Conservation (phyloP, 176 grass and related monocot genomes). For the Oryza glaberrima region DNA sequence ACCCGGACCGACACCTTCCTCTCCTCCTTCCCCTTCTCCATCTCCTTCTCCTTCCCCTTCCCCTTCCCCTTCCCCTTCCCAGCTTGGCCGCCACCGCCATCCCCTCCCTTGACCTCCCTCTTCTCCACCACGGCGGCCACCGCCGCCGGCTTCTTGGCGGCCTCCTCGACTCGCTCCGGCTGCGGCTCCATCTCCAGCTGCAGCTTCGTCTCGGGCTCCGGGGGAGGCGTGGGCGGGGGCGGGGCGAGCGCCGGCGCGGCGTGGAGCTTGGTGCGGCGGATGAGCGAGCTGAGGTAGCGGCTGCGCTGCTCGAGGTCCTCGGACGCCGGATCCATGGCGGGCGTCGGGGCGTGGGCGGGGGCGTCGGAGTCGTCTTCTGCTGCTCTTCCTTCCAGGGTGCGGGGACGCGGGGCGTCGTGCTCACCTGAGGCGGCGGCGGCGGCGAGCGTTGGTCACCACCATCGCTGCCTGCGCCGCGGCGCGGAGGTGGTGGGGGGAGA, state of each 20-base stretch:
- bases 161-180: not conserved
- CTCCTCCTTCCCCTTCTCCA: slow-evolving; percentile 19
- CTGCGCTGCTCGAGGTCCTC: slow-evolving; percentile 92
- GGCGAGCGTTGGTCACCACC: slow-evolving; percentile 27
- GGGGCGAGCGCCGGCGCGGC: slow-evolving; percentile 30
- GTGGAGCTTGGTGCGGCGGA: slow-evolving; percentile 73
- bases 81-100: not conserved
- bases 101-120: slow-evolving; percentile 23
- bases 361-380: no score
- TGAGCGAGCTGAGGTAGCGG: slow-evolving; percentile 82
- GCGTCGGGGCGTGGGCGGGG: no score
- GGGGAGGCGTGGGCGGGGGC: not conserved
- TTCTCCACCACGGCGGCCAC: slow-evolving; percentile 4
- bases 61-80: slow-evolving; percentile 34
- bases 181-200: not conserved
- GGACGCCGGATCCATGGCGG: slow-evolving; percentile 70
- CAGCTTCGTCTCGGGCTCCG: not conserved
- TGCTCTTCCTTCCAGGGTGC: not conserved
- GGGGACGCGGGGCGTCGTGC: not conserved
- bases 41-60: slow-evolving; percentile 28
- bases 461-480: not conserved
- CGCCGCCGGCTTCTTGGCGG: not conserved
- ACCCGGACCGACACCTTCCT: slow-evolving; percentile 58
- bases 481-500: not conserved
- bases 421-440: not conserved